phyloP scores from a whole-genome alignment of 257 asterid species.

The Dorcoceras hygrometricum region DNA sequence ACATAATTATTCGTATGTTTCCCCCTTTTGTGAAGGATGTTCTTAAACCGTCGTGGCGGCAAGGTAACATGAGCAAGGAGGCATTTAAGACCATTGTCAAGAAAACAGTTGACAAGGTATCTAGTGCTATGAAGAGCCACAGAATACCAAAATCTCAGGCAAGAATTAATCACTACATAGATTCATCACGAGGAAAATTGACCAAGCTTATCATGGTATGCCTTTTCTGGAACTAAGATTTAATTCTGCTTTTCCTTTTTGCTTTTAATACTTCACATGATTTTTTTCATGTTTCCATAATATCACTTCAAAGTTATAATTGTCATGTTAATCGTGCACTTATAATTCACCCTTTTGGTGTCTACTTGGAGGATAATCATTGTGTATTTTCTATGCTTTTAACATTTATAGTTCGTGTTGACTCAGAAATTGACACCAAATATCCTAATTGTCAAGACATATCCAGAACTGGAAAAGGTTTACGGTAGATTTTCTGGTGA shows the following conservation, averaged over 20 bases:
- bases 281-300: not conserved
- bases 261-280: not conserved
- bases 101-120: conserved; percentile 98
- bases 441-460: no score
- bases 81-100: conserved; percentile 97
- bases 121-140: conserved; percentile 88
- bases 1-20: no score
- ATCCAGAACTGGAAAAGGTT: no score
- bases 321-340: conserved; percentile 1
- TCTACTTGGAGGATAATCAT: conserved; percentile 4
- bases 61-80: conserved; percentile 99
- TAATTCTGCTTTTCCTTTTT: conserved; percentile 21
- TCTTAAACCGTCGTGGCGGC: conserved; percentile 97
- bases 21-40: conserved; percentile 94
- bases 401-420: no score
- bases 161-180: conserved; percentile 77
- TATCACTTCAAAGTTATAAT: conserved; percentile 9
- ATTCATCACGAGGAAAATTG: conserved; percentile 82
- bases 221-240: conserved; percentile 24
- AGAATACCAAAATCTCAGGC: conserved; percentile 81
- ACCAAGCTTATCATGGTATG: conserved; percentile 97
- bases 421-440: no score
- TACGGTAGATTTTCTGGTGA: no score
- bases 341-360: not conserved
- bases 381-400: no score